Evolutionary conservation across 768 basidiomycete species (phyloP), one percentile per base, ranked within the genome.

Genomic region (Harrya chromipes): DNA sequence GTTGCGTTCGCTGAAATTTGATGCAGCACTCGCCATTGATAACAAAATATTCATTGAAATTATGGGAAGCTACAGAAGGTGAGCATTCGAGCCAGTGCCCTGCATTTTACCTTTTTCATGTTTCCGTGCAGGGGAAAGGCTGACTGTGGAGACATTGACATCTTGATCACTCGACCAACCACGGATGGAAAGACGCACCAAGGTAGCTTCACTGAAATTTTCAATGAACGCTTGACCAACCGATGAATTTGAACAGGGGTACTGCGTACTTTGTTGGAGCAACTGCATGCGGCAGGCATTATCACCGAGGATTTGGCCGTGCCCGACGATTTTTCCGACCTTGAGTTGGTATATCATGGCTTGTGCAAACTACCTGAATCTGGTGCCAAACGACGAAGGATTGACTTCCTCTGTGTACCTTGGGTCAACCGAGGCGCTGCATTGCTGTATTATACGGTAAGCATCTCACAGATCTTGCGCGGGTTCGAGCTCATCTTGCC

Each of bases 1-100:
- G 13, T 13, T 14, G 1, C 33, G 6, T 17, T 12, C 17, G 21
- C 36, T 40, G 23, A 55, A 40, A 34, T 4, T 7, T 37, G 46
- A 12, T n/a, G 5, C 53, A 91, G 92, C 90, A 3, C 74, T 87
- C 10, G 69, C 67, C 1, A 74, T 95, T 27, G 93, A 94, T 60
- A 70, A 79, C 6, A 78, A 80, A 45, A 62, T 94, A 21, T 83
- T 80, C 59, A 69, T 97, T 10, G 84, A 93, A 43, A 85, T 94
- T 41, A 94, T 95, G 94, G 94, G 94, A 1, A 92, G 90, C 55
- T 97, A 85, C 65, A 72, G 94, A 58, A 76, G 90, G 87, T 81
- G 59, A 53, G 37, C 43, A 6, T 52, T 36, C 8, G 20, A 36
- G n/a, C 42, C 2, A 21, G 47, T 14, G 10, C 43, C n/a, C 20